A percentile compares a stretch with the other conserved stretches of the same genome.
phyloP scores from a whole-genome alignment of 2,329 filamentous ascomycete genomes.

The Talaromyces sp. region DNA sequence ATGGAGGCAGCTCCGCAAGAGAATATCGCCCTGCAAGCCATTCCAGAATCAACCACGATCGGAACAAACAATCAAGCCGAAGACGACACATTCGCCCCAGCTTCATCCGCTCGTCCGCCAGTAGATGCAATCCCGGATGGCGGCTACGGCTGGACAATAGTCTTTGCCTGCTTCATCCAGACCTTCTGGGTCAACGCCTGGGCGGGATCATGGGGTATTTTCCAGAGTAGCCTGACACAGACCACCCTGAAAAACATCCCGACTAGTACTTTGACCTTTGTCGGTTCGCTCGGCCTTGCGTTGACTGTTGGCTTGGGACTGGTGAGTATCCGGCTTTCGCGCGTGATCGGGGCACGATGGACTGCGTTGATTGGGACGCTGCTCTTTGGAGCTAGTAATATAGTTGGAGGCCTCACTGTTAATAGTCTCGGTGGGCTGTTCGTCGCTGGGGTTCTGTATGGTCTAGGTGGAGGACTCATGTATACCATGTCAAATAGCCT shows the following conservation, averaged over 20 bases:
- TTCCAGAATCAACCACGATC: background rate
- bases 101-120: background rate
- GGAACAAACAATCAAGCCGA: background rate
- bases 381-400: background rate
- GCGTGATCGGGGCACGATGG: background rate
- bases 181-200: slow-evolving; percentile 2
- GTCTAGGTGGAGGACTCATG: background rate
- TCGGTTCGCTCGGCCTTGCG: background rate
- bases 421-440: background rate
- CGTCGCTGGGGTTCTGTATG: background rate
- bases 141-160: background rate
- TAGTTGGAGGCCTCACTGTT: background rate
- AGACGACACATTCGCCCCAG: background rate
- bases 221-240: background rate
- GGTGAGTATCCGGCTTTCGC: background rate
- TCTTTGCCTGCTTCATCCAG: slow-evolving; percentile 1
- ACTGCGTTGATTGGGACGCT: background rate
- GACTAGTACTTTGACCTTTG: background rate
- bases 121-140: background rate
- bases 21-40: background rate
- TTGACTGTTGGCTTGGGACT: background rate
- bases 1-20: background rate
- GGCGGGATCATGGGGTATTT: background rate
- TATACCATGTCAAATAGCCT: slow-evolving; percentile 5
- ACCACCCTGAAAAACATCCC: background rate